Conservation (phyloP, 202 grass and related monocot species). For the Miscanthus sacchariflorus region DNA sequence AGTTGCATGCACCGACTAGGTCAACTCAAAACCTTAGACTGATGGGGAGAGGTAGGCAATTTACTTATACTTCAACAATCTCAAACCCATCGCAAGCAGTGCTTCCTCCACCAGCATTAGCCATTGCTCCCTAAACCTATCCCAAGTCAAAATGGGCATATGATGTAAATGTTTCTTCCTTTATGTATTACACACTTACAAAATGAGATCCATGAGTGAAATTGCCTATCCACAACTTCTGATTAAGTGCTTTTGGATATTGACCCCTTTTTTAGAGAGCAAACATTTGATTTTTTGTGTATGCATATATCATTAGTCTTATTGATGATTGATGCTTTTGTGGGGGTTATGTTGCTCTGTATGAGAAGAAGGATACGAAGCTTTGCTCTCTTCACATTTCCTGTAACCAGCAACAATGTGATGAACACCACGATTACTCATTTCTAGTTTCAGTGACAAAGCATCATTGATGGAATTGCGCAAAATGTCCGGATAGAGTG, state of each 20-base stretch:
- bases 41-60: too few relatives aligned
- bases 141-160: background rate
- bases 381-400: conserved; percentile 53
- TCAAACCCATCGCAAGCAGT: conserved; percentile 9
- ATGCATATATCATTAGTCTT: conserved; percentile 27
- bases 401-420: conserved; percentile 41
- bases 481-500: conserved; percentile 51
- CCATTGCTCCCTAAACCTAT: conserved; percentile 48
- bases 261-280: conserved; percentile 30
- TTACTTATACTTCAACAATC: background rate
- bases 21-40: too few relatives aligned
- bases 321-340: conserved; percentile 36
- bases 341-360: conserved; percentile 64
- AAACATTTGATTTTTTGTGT: conserved; percentile 22
- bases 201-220: background rate
- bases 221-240: conserved; percentile 5
- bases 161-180: background rate
- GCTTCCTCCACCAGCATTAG: background rate
- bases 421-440: background rate
- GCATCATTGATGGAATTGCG: conserved; percentile 73
- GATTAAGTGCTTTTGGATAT: conserved; percentile 20
- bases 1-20: too few relatives aligned
- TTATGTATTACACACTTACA: background rate
- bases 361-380: conserved; percentile 53
- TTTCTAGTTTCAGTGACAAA: conserved; percentile 41